Evolutionary conservation across 2,329 filamentous ascomycete genomes (phyloP), one percentile per base, ranked within the genome.

Genomic region (Onygena corvina): DNA sequence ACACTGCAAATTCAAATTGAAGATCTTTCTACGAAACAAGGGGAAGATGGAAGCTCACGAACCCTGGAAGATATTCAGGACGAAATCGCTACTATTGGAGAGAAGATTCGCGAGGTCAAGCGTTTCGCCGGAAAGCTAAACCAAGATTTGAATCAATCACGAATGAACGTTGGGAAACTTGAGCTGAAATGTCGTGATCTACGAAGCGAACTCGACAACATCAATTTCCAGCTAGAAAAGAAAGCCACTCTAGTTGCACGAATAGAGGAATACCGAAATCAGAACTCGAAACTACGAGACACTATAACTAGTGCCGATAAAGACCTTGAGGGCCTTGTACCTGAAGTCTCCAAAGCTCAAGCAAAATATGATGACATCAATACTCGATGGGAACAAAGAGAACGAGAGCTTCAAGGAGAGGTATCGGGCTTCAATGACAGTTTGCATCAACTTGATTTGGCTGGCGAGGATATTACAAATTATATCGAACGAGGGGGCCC

Each of bases 21-120:
- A 50, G 80, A 84, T 48, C 76, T 94, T 46, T 74, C 79, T 51
- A 80, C 80, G 6, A 87, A 88, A 57, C 84, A 95, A 61, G 80
- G 83, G 59, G 77, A 81, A 11, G 73, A 75, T 21, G 76, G 77
- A 9, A 65, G 74, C 7, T 76, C 78, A 11, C 79, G 86, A 53
- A 85, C 84, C 25, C 76, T 87, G 4, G 85, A 94, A 48, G 85
- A 92, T 56, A 88, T 96, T 48, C 84, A 92, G 58, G 81, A 85
- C 48, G 78, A 88, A 44, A 78, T 88, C 53, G 79, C 79, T 44
- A 67, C 71, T 14, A 74, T 82, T 50, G 76, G 76, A 16, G 85
- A 88, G 52, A 79, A 85, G 60, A 75, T 80, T 56, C 78, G 82
- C 49, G 68, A 69, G 18, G 67, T 80, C 23, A 87, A 85, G 60